Conservation (phyloP, 495 filamentous ascomycete species). For the Penicillium pulvis region DNA sequence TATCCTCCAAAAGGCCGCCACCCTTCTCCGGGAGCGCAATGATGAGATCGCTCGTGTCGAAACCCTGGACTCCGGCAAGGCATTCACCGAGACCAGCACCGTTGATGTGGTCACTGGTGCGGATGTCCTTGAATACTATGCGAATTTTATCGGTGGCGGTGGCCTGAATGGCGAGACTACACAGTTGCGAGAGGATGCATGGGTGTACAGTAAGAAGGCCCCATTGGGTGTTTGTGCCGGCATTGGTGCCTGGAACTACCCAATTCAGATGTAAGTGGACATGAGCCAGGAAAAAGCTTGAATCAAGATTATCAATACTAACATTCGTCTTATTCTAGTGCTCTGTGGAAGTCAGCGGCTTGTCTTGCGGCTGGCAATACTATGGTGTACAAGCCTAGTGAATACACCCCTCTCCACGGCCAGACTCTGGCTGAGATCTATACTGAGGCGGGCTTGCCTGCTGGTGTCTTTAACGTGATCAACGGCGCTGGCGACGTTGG, state of each 20-base stretch:
- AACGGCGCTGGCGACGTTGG: slow-evolving; percentile 74
- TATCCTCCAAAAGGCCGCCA: slow-evolving; percentile 69
- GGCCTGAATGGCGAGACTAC: slow-evolving; percentile 70
- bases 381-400: slow-evolving; percentile 86
- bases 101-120: slow-evolving; percentile 76
- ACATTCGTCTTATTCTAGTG: slow-evolving; percentile 37
- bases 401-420: slow-evolving; percentile 75
- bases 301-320: not conserved
- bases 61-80: slow-evolving; percentile 74
- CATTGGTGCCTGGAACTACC: slow-evolving; percentile 86
- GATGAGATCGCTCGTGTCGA: slow-evolving; percentile 70
- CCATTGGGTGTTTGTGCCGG: slow-evolving; percentile 75
- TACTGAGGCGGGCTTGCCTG: slow-evolving; percentile 70
- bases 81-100: slow-evolving; percentile 71
- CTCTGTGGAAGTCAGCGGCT: slow-evolving; percentile 82
- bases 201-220: slow-evolving; percentile 75
- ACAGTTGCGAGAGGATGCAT: slow-evolving; percentile 67
- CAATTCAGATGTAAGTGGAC: slow-evolving; percentile 68
- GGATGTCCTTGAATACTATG: slow-evolving; percentile 77
- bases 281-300: not conserved
- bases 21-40: slow-evolving; percentile 65
- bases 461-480: slow-evolving; percentile 80
- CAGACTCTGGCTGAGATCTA: slow-evolving; percentile 70
- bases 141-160: slow-evolving; percentile 68
- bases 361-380: slow-evolving; percentile 82